A percentile compares a stretch with the other conserved stretches of the same genome.
phyloP scores from a whole-genome alignment of 2,329 filamentous ascomycete genomes.

The Epichloe elymi region DNA sequence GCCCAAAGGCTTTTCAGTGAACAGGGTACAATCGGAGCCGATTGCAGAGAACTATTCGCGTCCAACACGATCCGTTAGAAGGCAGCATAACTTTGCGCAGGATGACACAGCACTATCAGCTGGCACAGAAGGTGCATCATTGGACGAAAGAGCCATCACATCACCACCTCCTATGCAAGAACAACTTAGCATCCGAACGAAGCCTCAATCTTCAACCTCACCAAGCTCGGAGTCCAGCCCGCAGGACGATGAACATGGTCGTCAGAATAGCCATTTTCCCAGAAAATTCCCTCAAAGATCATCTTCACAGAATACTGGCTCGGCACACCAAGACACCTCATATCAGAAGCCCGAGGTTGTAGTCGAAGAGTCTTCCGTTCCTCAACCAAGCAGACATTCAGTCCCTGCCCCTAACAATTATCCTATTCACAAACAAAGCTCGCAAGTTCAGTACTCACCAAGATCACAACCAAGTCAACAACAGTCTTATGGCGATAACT shows the following conservation, averaged over 20 bases:
- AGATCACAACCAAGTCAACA: conserved; percentile 6
- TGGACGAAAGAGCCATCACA: conserved; percentile 14
- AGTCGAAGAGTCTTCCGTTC: conserved; percentile 27
- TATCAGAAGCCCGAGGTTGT: conserved; percentile 12
- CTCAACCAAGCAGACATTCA: conserved; percentile 4
- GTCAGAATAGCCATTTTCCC: conserved; percentile 13
- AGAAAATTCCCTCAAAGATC: conserved; percentile 37
- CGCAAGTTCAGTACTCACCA: conserved; percentile 7
- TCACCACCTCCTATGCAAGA: conserved; percentile 16
- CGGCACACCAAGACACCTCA: conserved; percentile 16
- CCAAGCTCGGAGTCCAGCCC: conserved; percentile 43
- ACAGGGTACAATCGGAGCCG: conserved; percentile 59
- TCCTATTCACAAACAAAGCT: neutral
- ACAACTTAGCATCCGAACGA: conserved; percentile 21
- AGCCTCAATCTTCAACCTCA: conserved; percentile 20
- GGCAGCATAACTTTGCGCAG: conserved; percentile 33
- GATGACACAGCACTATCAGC: conserved; percentile 30
- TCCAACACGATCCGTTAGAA: conserved; percentile 33
- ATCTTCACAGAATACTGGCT: conserved; percentile 36
- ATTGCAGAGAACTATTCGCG: conserved; percentile 49
- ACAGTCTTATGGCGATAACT: conserved; percentile 15
- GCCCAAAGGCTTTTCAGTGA: conserved; percentile 38
- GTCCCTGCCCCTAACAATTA: neutral
- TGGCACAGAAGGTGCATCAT: conserved; percentile 29
- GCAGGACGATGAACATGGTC: conserved; percentile 28